These are phyloP conservation scores for Bryum argenteum DNA, from an alignment of 225 moss, liverwort and hornwort genomes.

Conservation along the genomic window DNA sequence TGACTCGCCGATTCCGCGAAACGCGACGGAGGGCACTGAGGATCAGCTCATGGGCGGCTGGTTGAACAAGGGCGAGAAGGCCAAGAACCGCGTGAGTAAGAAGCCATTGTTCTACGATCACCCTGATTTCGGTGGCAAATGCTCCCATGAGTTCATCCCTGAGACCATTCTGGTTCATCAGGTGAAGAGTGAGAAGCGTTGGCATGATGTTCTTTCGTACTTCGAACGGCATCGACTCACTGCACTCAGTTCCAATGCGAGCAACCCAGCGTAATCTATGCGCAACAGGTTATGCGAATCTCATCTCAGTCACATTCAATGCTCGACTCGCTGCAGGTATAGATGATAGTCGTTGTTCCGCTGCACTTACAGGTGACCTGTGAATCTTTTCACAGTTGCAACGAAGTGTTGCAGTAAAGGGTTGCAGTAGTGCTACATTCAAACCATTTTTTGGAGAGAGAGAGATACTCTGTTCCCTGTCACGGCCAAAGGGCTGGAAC, in stretches of 20 bases:
- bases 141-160: constrained; percentile 64
- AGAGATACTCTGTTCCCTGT: no score
- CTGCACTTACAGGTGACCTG: no score
- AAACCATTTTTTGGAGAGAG: no score
- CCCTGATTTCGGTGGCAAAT: constrained; percentile 67
- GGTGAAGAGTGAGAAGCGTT: constrained; percentile 59
- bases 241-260: background rate
- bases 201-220: constrained; percentile 59
- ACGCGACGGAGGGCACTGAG: constrained; percentile 54
- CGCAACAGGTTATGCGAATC: no score
- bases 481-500: no score
- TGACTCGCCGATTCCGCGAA: constrained; percentile 54
- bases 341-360: no score
- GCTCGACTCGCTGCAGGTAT: no score
- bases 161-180: constrained; percentile 84
- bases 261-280: background rate
- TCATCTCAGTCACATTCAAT: no score
- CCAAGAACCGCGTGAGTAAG: constrained; percentile 63
- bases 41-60: constrained; percentile 66
- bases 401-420: no score
- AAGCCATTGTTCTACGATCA: constrained; percentile 82
- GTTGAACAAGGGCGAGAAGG: constrained; percentile 65
- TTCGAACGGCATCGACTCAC: constrained; percentile 53
- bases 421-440: no score
- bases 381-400: no score